Conservation (phyloP, 176 grass and related monocot genomes). For the Puya raimondii region DNA sequence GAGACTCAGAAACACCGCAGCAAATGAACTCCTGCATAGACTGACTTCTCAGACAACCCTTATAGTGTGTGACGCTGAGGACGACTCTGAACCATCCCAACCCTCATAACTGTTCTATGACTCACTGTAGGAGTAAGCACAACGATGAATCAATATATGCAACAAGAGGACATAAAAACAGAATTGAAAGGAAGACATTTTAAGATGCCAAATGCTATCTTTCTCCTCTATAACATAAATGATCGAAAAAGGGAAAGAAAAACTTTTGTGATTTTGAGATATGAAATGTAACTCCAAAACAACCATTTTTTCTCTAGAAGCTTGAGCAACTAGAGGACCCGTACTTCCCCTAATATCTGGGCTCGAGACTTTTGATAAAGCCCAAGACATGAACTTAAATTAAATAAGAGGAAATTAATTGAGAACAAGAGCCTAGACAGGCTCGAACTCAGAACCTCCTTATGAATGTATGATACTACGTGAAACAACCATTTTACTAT, state of each 20-base stretch:
- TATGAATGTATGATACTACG: slow-evolving; percentile 3
- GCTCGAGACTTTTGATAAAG: too few relatives aligned
- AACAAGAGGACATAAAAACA: slow-evolving; percentile 22
- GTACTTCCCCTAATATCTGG: too few relatives aligned
- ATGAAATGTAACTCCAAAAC: too few relatives aligned
- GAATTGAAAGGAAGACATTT: slow-evolving; percentile 15
- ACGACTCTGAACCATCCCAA: slow-evolving; percentile 79
- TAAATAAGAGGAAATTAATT: too few relatives aligned
- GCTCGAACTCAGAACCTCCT: too few relatives aligned
- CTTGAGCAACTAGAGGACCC: too few relatives aligned
- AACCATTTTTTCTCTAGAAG: too few relatives aligned
- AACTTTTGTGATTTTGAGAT: slow-evolving; percentile 6
- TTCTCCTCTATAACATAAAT: neutral
- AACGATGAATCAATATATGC: slow-evolving; percentile 52
- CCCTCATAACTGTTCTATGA: slow-evolving; percentile 43
- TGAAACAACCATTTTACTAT: too few relatives aligned
- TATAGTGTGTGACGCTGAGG: slow-evolving; percentile 58
- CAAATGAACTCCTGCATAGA: slow-evolving; percentile 36
- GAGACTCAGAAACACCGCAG: slow-evolving; percentile 39
- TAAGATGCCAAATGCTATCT: slow-evolving; percentile 16
- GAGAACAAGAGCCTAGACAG: too few relatives aligned
- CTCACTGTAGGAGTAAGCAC: slow-evolving; percentile 96
- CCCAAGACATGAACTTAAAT: too few relatives aligned
- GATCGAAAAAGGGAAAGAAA: neutral
- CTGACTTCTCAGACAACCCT: slow-evolving; percentile 59